Evolutionary conservation across 202 grass and related monocot genomes (phyloP), one percentile per base, ranked within the genome.

Genomic region (Miscanthus sacchariflorus): DNA sequence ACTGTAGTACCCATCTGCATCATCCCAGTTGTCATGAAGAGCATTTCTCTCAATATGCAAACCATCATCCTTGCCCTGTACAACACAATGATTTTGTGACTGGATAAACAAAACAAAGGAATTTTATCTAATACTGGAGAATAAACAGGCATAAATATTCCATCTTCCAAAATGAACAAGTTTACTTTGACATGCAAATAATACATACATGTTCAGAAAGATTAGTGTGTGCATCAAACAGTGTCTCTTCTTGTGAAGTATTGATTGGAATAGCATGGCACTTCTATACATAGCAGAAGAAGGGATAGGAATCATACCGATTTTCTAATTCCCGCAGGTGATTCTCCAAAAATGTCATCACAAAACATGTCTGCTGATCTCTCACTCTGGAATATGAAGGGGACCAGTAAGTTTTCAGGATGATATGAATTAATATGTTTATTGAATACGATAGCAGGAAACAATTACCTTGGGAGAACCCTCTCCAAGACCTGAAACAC

Each of bases 1-100:
- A 99, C 94, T 91, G 84, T 99, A 99, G 81, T 99, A 99, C 44
- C 97, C 97, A 64, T 99, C 97, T 74, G 97, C 91, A 92, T 99
- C 97, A 86, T 99, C 97, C 97, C 94, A 99, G 84, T 99, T 99
- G 80, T 97, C 97, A 88, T 97, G 86, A 77, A 99, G 86, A 85
- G 82, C 90, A 81, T 80, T 97, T 90, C 77, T 92, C 81, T 96
- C 96, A 59, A 93, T 85, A 24, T 78, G 87, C 80, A 96, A 72
- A 36, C 84, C 88, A 42, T 97, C 94, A 81, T 78, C 91, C 68
- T 99, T 99, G 63, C 82, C 91, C 97, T 99, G 77, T 64, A 74
- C 71, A 82, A 56, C 17, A 83, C 23, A 89, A 46, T 78, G 63
- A 74, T 66, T 42, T 49, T 44, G 28, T 30, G 5, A 64, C 28